Conservation (phyloP, 1,284 basidiomycete genomes). For the Fomitiporia mediterranea region DNA sequence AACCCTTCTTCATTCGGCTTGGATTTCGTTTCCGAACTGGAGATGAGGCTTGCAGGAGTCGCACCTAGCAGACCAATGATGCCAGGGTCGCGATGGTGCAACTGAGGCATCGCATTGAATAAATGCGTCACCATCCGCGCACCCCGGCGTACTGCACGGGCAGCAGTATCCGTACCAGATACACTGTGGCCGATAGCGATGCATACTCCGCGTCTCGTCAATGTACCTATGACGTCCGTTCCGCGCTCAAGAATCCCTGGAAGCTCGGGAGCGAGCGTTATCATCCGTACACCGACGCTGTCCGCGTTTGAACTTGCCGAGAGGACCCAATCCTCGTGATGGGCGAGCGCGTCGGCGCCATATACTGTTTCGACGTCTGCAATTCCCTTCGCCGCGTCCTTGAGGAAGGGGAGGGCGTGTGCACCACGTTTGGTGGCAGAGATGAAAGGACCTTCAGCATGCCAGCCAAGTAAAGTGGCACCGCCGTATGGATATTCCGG, state of each 20-base stretch:
- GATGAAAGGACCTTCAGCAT: conserved; percentile 88
- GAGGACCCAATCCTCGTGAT: conserved; percentile 57
- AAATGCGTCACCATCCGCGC: conserved; percentile 86
- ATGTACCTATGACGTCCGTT: conserved; percentile 48
- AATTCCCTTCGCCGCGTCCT: conserved; percentile 56
- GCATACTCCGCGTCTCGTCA: conserved; percentile 63
- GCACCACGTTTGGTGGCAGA: conserved; percentile 76
- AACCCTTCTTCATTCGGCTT: neutral
- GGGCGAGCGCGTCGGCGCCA: conserved; percentile 56
- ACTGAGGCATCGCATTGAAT: conserved; percentile 89
- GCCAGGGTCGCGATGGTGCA: conserved; percentile 80
- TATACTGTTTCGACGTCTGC: conserved; percentile 71
- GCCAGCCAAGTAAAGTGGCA: conserved; percentile 79
- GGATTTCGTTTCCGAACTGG: conserved; percentile 16
- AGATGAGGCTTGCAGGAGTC: conserved; percentile 45
- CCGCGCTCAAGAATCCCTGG: conserved; percentile 68
- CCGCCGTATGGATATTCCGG: conserved; percentile 7
- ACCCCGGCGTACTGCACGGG: conserved; percentile 60
- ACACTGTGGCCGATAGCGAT: conserved; percentile 85
- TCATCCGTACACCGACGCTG: conserved; percentile 66
- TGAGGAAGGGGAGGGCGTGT: conserved; percentile 67
- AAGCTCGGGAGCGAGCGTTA: conserved; percentile 86
- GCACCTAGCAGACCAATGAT: conserved; percentile 86
- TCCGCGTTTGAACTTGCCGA: conserved; percentile 23
- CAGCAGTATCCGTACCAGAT: conserved; percentile 63